Evolutionary conservation across 805 yeast genomes (phyloP), one percentile per base, ranked within the genome.

Genomic region (Candida caryicola): DNA sequence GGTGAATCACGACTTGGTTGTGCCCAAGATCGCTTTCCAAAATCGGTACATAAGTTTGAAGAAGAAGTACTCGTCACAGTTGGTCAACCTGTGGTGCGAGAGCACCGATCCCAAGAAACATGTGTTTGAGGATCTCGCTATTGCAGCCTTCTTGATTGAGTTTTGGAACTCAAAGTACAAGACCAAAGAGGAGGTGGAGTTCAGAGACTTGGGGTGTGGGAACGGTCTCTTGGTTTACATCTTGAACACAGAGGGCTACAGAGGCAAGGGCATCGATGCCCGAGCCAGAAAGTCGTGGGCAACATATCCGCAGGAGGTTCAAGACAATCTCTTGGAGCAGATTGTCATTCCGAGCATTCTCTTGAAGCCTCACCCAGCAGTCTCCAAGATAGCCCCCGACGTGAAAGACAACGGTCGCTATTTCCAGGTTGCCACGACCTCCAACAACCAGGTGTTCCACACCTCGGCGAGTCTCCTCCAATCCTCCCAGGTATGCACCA

Each of bases 61-160:
- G 61, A 85, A 84, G 58, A 85, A 82, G 59, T 85, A 90, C 57
- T 87, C 95, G 0, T 77, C 81, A 18, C 60, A 65, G 13, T 64
- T 91, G 34, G 89, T 89, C 9, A 85, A 81, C 29, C 75, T 73
- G 46, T 91, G 98, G 98, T 79, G 74, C n/a, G 98, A 91, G 61
- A 80, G 82, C 21, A 91, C 98, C 2, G 97, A 91, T 60, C 97
- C 97, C 2, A 77, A 82, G 50, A 91, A 91, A 58, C 98, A 91
- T 63, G 97, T 91, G 0, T 91, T 90, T 64, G 98, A 91, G 66
- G 98, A 91, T 58, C 76, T 91, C 37, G 95, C 96, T 3, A 90
- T 91, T 49, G 97, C 97, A 1, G 95, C 97, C 0, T 91, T 91
- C 50, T 68, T 91, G 44, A 85, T 91, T 18, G 95, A 87, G 62